A percentile compares a stretch with the other conserved stretches of the same genome.
These are phyloP conservation scores for Terfezia claveryi DNA, from an alignment of 495 filamentous ascomycete genomes.

Conservation along the genomic window DNA sequence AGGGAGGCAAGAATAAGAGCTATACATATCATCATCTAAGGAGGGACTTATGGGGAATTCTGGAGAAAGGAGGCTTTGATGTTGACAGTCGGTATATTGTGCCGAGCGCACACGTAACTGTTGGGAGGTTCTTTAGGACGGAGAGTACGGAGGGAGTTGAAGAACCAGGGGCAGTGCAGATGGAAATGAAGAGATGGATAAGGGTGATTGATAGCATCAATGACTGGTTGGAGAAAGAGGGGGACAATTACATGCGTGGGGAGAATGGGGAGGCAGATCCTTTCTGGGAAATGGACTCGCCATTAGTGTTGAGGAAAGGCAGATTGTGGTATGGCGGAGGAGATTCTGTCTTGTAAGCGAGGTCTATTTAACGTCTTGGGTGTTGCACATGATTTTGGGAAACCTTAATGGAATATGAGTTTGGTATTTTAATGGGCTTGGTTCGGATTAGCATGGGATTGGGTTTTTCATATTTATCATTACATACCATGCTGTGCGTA, in stretches of 20 bases:
- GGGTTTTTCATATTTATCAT: too few species aligned
- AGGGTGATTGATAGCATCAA: conserved; percentile 55
- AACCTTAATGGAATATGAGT: too few species aligned
- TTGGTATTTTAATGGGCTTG: too few species aligned
- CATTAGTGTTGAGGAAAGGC: conserved; percentile 46
- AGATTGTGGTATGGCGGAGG: conserved; percentile 71
- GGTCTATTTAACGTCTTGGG: too few species aligned
- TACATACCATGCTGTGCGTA: too few species aligned
- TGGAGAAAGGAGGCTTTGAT: conserved; percentile 32
- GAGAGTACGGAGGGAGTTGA: conserved; percentile 21
- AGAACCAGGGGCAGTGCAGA: conserved; percentile 17
- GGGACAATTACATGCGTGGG: conserved; percentile 18
- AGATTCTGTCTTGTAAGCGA: conserved; percentile 24
- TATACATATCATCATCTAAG: conserved; percentile 88
- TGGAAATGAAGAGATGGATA: conserved; percentile 36
- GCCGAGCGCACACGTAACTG: conserved; percentile 69
- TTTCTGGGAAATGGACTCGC: conserved; percentile 56
- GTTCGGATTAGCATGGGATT: too few species aligned
- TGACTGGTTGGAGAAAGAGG: conserved; percentile 36
- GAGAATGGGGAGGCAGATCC: conserved; percentile 31
- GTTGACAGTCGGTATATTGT: conserved; percentile 61
- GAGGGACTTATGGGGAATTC: conserved; percentile 46
- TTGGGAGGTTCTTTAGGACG: conserved; percentile 53
- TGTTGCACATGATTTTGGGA: too few species aligned
- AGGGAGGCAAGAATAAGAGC: conserved; percentile 33